Evolutionary conservation across 805 yeast species (phyloP).

Genomic region (Pichia exigua): DNA sequence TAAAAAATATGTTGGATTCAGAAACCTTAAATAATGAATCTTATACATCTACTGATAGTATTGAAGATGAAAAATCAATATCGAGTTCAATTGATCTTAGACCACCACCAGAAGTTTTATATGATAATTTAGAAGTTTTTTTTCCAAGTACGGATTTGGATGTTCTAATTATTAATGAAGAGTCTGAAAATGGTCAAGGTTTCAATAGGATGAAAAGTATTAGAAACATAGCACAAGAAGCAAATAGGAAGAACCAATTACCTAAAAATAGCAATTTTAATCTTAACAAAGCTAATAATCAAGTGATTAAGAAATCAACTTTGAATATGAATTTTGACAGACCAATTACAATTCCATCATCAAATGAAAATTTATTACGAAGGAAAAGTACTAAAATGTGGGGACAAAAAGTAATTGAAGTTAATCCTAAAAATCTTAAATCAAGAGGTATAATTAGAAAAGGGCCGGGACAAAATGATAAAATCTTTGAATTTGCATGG

Average conservation of each 20-base stretch:
- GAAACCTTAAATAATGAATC: neutral
- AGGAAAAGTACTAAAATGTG: slow-evolving; percentile 91
- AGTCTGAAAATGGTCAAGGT: slow-evolving; percentile 30
- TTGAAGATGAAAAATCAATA: slow-evolving; percentile 7
- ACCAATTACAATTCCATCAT: neutral
- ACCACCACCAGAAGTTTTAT: slow-evolving; percentile 92
- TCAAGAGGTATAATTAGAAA: slow-evolving; percentile 2
- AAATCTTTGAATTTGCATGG: slow-evolving; percentile 83
- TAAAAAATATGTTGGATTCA: neutral
- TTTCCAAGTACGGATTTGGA: slow-evolving; percentile 92
- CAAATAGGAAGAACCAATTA: slow-evolving; percentile 42
- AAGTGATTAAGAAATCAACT: neutral
- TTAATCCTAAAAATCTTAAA: slow-evolving; percentile 55
- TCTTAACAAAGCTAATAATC: neutral
- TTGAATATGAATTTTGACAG: neutral
- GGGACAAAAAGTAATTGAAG: slow-evolving; percentile 92
- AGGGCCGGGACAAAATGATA: slow-evolving; percentile 36
- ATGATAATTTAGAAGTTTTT: slow-evolving; percentile 82
- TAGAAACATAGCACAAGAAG: slow-evolving; percentile 89
- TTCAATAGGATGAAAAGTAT: slow-evolving; percentile 79
- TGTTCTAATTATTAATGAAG: slow-evolving; percentile 74
- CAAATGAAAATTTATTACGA: slow-evolving; percentile 37
- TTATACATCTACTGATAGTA: neutral
- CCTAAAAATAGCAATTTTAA: neutral
- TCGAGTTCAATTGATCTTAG: slow-evolving; percentile 52